phyloP scores from a whole-genome alignment of 768 basidiomycete species.

The Cantharellus cinnabarinus region DNA sequence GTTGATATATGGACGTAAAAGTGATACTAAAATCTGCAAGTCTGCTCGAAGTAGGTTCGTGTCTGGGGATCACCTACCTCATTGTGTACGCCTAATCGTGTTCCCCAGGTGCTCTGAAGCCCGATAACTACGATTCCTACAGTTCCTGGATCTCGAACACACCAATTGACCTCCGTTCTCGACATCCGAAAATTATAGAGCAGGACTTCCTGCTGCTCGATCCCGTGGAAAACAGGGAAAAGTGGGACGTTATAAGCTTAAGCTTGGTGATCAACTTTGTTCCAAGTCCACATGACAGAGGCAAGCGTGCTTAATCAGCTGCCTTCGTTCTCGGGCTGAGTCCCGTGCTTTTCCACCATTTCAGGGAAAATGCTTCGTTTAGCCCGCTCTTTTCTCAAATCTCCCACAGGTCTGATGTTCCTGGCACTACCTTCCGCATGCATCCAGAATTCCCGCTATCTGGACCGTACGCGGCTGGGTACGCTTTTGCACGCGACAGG shows the following conservation, averaged over 20 bases:
- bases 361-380: conserved; percentile 52
- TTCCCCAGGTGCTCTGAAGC: conserved; percentile 46
- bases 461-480: conserved; percentile 22
- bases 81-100: background rate
- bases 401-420: conserved; percentile 37
- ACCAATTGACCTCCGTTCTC: conserved; percentile 69
- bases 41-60: conserved; percentile 44
- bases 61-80: background rate
- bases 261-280: conserved; percentile 86
- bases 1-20: too few relatives aligned
- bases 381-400: conserved; percentile 33
- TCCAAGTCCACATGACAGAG: conserved; percentile 51
- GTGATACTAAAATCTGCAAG: conserved; percentile 24
- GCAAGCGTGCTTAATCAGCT: conserved; percentile 20
- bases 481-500: conserved; percentile 26
- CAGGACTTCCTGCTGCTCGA: conserved; percentile 69
- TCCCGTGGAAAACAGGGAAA: conserved; percentile 24
- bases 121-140: conserved; percentile 55
- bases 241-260: conserved; percentile 67
- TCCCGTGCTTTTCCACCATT: background rate
- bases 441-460: conserved; percentile 66
- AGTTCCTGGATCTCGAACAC: conserved; percentile 49
- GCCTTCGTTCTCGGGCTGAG: background rate
- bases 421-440: conserved; percentile 70
- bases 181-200: conserved; percentile 62